Base-by-base conservation (phyloP, 768 basidiomycete genomes). In the Naganishia randhawae region DNA sequence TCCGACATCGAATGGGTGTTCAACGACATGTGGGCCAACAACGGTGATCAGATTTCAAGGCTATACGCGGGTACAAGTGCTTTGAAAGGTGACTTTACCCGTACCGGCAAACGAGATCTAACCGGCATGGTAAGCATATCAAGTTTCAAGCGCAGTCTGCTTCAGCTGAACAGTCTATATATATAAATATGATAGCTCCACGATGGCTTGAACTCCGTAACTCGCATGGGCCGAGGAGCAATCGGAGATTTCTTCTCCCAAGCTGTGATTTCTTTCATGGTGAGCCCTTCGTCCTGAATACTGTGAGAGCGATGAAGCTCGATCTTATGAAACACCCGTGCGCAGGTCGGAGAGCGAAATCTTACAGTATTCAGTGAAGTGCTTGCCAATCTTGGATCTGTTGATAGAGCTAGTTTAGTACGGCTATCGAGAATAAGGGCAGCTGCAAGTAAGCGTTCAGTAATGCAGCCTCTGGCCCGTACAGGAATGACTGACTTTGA, bases 91-190 rank as follows among this genome's bases (percentile, higher is more conserved):
- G 79, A 80, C 61, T 75, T 85, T 66, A 78, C 78, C 11, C 62
- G 95, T 74, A 98, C 94, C 0, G 96, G 96, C n/a, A 96, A 91
- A 81, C 86, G 96, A 27, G 94, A 99, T 76, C 81, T 96, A 27
- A 85, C 85, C 54, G 96, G 96, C 0, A 85, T 98, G 82, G 84
- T 97, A 42, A 73, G 76, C 69, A n/a, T 19, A 1, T 45, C 1
- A 4, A 9, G 31, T n/a, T n/a, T n/a, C n/a, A n/a, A n/a, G n/a
- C n/a, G n/a, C n/a, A n/a, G n/a, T n/a, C n/a, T n/a, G n/a, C n/a
- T n/a, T n/a, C n/a, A n/a, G 61, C n/a, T 16, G 22, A 17, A 7
- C 27, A 7, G 25, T 19, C 17, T 51, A 29, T 16, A 17, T 39
- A 9, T 3, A 7, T 25, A 52, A 32, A 8, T 62, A 55, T 68